These are phyloP conservation scores for Brassica incana DNA, from an alignment of 345 rosid genomes.

Conservation along the genomic window DNA sequence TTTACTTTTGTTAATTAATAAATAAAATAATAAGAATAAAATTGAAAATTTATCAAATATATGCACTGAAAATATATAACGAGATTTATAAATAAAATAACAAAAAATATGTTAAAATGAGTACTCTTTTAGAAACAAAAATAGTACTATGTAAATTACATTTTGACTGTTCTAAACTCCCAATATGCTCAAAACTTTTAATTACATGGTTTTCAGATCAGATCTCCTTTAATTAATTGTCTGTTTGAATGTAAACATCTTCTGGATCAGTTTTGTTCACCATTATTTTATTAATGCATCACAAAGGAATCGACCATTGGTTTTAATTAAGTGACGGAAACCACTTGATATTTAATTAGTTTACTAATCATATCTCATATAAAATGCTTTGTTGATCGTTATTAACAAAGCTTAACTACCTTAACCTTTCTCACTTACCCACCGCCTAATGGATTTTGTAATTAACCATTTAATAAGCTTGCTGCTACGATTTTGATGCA, in stretches of 20 bases:
- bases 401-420: constrained; percentile 17
- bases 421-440: constrained; percentile 25
- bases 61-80: neutral
- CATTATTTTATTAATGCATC: neutral
- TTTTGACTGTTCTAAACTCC: neutral
- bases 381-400: constrained; percentile 7
- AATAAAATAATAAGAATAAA: no score
- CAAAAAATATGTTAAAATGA: no score
- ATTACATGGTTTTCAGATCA: neutral
- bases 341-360: neutral
- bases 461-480: constrained; percentile 5
- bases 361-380: neutral
- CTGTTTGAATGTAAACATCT: constrained; percentile 2
- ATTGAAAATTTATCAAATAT: neutral
- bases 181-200: neutral
- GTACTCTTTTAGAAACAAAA: no score
- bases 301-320: neutral
- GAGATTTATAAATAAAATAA: neutral
- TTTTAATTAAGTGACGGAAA: constrained; percentile 14
- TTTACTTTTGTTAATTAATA: no score
- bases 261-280: neutral
- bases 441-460: neutral
- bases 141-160: neutral
- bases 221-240: neutral
- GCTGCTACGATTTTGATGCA: constrained; percentile 2